phyloP scores from a whole-genome alignment of 2,329 filamentous ascomycete genomes.

The Ramichloridium luteum region DNA sequence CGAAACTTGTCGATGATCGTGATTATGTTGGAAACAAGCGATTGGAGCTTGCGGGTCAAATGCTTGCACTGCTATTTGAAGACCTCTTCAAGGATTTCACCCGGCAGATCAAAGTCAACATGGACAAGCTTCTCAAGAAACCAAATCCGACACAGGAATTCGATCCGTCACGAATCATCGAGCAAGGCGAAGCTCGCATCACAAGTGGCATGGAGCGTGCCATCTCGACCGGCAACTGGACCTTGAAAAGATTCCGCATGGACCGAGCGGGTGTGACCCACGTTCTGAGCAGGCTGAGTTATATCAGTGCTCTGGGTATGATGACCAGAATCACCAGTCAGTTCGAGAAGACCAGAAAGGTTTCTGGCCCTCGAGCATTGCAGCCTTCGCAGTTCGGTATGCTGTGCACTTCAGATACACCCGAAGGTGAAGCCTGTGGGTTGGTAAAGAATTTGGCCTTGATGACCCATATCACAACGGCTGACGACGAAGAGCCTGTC shows the following conservation, averaged over 20 bases:
- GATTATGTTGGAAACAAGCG: constrained; percentile 98
- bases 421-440: constrained; percentile 96
- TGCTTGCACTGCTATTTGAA: constrained; percentile 87
- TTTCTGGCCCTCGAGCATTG: constrained; percentile 85
- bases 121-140: constrained; percentile 93
- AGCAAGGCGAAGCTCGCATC: constrained; percentile 73
- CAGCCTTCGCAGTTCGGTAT: constrained; percentile 98
- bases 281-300: constrained; percentile 86
- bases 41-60: constrained; percentile 84
- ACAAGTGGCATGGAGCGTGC: constrained; percentile 89
- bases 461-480: constrained; percentile 98
- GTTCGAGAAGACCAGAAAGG: constrained; percentile 97
- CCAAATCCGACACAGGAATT: constrained; percentile 79
- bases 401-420: constrained; percentile 93
- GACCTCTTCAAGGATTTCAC: constrained; percentile 96
- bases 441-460: constrained; percentile 94
- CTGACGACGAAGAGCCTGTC: constrained; percentile 85
- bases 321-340: constrained; percentile 98
- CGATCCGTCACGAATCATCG: constrained; percentile 74
- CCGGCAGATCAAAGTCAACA: constrained; percentile 75
- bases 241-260: constrained; percentile 95
- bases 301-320: constrained; percentile 95
- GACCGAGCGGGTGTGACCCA: constrained; percentile 94
- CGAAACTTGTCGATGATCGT: constrained; percentile 81
- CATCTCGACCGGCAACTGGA: constrained; percentile 97